phyloP scores from a whole-genome alignment of 73 alveolate genomes.

The Paramecium sonneborni region DNA sequence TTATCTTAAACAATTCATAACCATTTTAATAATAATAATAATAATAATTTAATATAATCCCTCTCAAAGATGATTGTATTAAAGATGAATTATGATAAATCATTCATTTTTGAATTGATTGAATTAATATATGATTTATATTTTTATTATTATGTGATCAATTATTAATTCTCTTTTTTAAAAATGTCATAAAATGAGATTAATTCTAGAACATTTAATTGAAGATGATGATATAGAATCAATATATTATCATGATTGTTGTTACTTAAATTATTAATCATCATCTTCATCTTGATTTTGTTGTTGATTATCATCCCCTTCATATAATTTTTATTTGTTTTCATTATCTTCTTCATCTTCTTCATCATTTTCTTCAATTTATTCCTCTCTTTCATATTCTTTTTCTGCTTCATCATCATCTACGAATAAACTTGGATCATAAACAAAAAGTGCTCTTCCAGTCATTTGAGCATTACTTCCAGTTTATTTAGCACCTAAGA shows the following conservation, averaged over 20 bases:
- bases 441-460: constrained; percentile 93
- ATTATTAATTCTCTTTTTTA: too few species aligned
- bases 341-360: constrained; percentile 48
- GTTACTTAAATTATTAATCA: background rate
- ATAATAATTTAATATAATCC: too few species aligned
- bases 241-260: background rate
- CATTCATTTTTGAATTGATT: too few species aligned
- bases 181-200: too few species aligned
- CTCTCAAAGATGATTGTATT: too few species aligned
- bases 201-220: too few species aligned
- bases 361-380: constrained; percentile 78
- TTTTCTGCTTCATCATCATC: constrained; percentile 94
- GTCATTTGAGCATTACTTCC: constrained; percentile 72
- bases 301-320: constrained; percentile 53
- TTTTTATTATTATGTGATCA: too few species aligned
- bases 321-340: constrained; percentile 27
- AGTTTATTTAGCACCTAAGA: constrained; percentile 47
- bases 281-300: background rate
- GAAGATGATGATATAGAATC: too few species aligned
- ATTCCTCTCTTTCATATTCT: constrained; percentile 85
- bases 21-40: too few species aligned
- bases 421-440: constrained; percentile 87
- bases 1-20: too few species aligned
- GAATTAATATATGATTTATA: too few species aligned
- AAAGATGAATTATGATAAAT: too few species aligned